Evolutionary conservation across 306 rosid genomes (phyloP).

Genomic region (Citrullus mucosospermus): DNA sequence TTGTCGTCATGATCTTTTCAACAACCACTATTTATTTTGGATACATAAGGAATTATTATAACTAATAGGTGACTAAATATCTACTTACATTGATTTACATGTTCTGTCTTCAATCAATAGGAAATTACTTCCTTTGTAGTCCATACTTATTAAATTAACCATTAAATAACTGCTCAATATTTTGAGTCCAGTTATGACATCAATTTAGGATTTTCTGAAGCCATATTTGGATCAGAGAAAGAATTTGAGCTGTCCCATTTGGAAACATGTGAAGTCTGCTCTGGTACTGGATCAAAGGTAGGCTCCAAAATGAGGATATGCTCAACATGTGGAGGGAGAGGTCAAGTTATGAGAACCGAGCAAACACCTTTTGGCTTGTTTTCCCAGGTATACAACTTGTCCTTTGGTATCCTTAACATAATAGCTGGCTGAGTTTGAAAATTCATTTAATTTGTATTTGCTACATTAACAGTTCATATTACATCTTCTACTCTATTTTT

Average conservation of each 20-base stretch:
- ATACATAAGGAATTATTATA: background rate
- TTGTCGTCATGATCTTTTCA: background rate
- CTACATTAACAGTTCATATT: background rate
- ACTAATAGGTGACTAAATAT: background rate
- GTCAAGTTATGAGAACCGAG: slow-evolving; percentile 99
- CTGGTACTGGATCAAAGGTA: slow-evolving; percentile 71
- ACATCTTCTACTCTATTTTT: background rate
- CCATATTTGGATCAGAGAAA: slow-evolving; percentile 83
- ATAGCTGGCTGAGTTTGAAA: background rate
- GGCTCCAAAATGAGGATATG: slow-evolving; percentile 89
- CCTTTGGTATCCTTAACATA: background rate
- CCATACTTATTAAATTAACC: slow-evolving; percentile 11
- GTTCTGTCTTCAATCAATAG: background rate
- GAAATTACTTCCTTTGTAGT: background rate
- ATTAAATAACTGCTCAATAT: slow-evolving; percentile 16
- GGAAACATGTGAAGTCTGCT: slow-evolving; percentile 87
- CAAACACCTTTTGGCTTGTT: slow-evolving; percentile 99
- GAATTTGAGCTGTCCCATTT: slow-evolving; percentile 88
- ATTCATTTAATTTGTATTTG: background rate
- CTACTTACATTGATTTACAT: background rate
- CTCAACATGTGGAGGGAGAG: slow-evolving; percentile 98
- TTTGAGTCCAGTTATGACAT: slow-evolving; percentile 70
- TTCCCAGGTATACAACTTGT: slow-evolving; percentile 56
- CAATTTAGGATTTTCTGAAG: slow-evolving; percentile 73
- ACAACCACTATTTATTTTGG: background rate